Conservation (phyloP, 352 stramenopile genomes). For the Thalassiosira livingstoniorum region DNA sequence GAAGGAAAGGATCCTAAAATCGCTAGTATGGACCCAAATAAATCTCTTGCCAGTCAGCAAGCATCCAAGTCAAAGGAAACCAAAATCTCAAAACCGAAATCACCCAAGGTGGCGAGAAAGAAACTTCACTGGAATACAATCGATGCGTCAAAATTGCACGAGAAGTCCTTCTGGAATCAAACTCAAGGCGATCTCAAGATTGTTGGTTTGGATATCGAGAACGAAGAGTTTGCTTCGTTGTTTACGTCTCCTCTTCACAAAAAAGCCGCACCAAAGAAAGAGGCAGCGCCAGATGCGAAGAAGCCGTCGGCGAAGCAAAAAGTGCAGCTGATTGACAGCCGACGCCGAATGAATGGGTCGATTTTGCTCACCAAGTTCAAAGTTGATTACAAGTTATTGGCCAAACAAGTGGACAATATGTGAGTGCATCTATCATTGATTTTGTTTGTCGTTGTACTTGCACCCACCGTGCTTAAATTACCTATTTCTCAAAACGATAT, state of each 20-base stretch:
- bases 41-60: constrained; percentile 35
- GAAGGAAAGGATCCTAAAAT: constrained; percentile 86
- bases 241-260: constrained; percentile 55
- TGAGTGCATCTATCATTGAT: no score
- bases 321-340: constrained; percentile 85
- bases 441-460: background rate
- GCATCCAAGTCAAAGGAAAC: constrained; percentile 51
- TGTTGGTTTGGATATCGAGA: constrained; percentile 61
- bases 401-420: constrained; percentile 59
- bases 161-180: constrained; percentile 86
- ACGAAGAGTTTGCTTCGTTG: constrained; percentile 64
- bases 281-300: constrained; percentile 22
- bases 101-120: constrained; percentile 50
- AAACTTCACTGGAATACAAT: constrained; percentile 65
- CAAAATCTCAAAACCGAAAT: constrained; percentile 28
- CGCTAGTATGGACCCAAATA: constrained; percentile 71
- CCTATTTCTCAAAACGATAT: background rate
- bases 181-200: constrained; percentile 53
- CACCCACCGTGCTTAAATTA: background rate
- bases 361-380: constrained; percentile 93
- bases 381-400: constrained; percentile 89
- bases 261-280: constrained; percentile 32
- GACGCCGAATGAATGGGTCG: constrained; percentile 93
- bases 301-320: constrained; percentile 52
- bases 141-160: constrained; percentile 66